phyloP scores from a whole-genome alignment of 495 filamentous ascomycete species.

The Penicillium coffeae region DNA sequence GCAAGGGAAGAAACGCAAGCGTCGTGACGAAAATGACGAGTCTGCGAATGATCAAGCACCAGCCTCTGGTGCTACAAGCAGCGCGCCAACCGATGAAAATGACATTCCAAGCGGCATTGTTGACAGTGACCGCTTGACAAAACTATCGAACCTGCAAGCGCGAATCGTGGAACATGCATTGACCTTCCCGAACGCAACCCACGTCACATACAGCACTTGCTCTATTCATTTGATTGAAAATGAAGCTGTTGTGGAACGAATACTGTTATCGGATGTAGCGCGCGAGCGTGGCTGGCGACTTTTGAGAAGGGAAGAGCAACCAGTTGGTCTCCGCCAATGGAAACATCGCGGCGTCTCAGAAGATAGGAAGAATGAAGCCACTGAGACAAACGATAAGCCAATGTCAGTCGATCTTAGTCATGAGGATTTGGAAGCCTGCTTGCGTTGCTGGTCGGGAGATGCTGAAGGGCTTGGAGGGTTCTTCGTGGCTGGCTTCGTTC shows the following conservation, averaged over 20 bases:
- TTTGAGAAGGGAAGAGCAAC: constrained; percentile 64
- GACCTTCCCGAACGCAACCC: constrained; percentile 68
- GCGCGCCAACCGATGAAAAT: constrained; percentile 34
- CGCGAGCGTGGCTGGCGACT: constrained; percentile 70
- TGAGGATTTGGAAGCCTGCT: constrained; percentile 66
- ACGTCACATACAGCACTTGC: constrained; percentile 89
- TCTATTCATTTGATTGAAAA: constrained; percentile 85
- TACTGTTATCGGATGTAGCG: constrained; percentile 63
- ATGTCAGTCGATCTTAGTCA: constrained; percentile 33
- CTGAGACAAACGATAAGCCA: constrained; percentile 1
- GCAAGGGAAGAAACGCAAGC: constrained; percentile 17
- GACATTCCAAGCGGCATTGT: constrained; percentile 24
- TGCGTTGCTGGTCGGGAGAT: constrained; percentile 76
- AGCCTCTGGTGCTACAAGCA: constrained; percentile 6
- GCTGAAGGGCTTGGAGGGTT: constrained; percentile 73
- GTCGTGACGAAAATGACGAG: constrained; percentile 39
- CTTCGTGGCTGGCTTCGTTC: constrained; percentile 64
- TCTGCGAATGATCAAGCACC: constrained; percentile 11
- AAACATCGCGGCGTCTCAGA: constrained; percentile 55
- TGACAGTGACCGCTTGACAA: constrained; percentile 53
- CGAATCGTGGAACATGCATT: constrained; percentile 78
- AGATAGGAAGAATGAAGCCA: constrained; percentile 20
- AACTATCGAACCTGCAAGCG: constrained; percentile 74
- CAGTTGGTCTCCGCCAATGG: constrained; percentile 68
- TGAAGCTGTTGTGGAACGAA: constrained; percentile 71